Base-by-base conservation (phyloP, 805 yeast species). In the Wickerhamomyces sydowiorum region DNA sequence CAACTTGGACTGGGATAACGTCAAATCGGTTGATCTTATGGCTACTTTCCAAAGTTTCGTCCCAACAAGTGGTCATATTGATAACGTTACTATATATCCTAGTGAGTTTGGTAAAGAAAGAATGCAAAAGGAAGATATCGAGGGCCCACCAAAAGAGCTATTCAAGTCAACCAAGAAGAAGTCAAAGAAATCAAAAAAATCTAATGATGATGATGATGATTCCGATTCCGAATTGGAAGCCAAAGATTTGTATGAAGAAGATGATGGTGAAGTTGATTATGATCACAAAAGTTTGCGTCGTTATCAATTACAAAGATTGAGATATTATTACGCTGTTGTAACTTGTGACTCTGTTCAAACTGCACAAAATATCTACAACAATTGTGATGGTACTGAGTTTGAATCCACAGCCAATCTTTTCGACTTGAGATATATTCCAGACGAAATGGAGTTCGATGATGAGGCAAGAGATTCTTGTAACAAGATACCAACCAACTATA, bases 1-100 rank as follows among this genome's bases (percentile, higher is more conserved):
- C 24, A 93, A 93, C 57, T 70, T 93, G 75, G 99, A 93, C 59
- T 93, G 99, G 99, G 99, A 93, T 54, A 86, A 93, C 56, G 73
- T 93, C n/a, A 75, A 78, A 36, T 85, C 98, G 1, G 77, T 78
- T 4, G 98, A 93, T 59, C 67, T 91, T 48, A 77, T 86, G 83
- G 95, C 95, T 5, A 83, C 98, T 0, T 88, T 91, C 54, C 67
- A 80, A 7, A 79, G 95, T 42, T 93, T 91, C 65, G 81, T 86
- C 19, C 96, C 96, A 17, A 64, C 77, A 19, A 80, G 75, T 28
- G 95, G 95, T 2, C 66, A 69, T 36, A 82, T 91, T 41, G 60
- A 66, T 36, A 76, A 80, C n/a, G 82, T 93, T 8, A 58, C 77
- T 6, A 78, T 93, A 10, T 88, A 73, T 54, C 96, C 96, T 23